Percentiles rank a stretch among this genome's conserved stretches.
Conservation (phyloP, 2,329 filamentous ascomycete genomes). For the Sporothrix globosa region DNA sequence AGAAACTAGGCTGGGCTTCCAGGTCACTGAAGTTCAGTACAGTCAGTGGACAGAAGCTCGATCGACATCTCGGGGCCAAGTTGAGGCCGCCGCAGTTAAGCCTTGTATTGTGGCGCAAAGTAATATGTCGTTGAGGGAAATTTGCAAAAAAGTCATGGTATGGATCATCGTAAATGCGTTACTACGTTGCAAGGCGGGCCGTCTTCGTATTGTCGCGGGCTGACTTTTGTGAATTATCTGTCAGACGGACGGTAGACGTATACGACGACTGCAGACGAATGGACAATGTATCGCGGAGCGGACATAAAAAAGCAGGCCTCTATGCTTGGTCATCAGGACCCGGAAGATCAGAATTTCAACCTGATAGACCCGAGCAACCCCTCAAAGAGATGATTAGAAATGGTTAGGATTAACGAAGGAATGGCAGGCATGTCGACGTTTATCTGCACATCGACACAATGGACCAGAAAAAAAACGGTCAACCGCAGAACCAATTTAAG, state of each 20-base stretch:
- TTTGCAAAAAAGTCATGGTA: too few relatives aligned
- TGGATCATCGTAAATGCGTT: neutral
- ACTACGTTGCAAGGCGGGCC: neutral
- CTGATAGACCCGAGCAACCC: neutral
- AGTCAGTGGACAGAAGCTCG: constrained; percentile 1
- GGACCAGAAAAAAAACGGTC: neutral
- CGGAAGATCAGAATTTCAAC: neutral
- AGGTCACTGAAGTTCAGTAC: too few relatives aligned
- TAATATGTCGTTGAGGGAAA: neutral
- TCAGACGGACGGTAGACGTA: neutral
- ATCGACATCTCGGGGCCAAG: neutral
- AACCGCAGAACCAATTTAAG: neutral
- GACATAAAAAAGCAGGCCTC: too few relatives aligned
- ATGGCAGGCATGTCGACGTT: neutral
- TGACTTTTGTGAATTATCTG: neutral
- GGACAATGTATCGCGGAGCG: neutral
- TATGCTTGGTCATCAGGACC: neutral
- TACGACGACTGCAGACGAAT: neutral
- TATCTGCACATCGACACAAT: neutral
- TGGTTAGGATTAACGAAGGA: neutral
- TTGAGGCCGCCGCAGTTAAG: constrained; percentile 5
- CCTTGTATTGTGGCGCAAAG: neutral
- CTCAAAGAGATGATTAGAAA: neutral
- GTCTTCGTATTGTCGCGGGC: neutral
- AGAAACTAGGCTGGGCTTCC: neutral